Conservation (phyloP, 306 rosid species). For the Pyrus pyrifolia region DNA sequence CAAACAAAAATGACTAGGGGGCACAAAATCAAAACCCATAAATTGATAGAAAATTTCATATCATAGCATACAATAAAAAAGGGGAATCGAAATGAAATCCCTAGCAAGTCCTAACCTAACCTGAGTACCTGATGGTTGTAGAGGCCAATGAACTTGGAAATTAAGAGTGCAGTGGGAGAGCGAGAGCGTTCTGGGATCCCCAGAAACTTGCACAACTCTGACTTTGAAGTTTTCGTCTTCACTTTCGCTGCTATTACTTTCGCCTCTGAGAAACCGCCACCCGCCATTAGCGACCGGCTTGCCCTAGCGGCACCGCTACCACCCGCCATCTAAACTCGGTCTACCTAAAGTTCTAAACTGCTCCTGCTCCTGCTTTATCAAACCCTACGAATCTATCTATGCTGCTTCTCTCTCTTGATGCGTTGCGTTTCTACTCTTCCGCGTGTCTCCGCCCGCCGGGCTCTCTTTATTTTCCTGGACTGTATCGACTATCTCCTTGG, state of each 20-base stretch:
- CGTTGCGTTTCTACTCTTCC: no score
- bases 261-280: neutral
- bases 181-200: slow-evolving; percentile 43
- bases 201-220: slow-evolving; percentile 45
- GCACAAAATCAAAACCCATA: no score
- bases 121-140: slow-evolving; percentile 32
- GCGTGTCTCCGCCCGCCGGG: no score
- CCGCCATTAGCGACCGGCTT: neutral
- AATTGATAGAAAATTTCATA: no score
- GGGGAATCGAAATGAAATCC: neutral
- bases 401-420: no score
- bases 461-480: no score
- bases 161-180: slow-evolving; percentile 25
- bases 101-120: neutral
- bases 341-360: no score
- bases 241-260: slow-evolving; percentile 8
- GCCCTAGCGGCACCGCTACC: neutral
- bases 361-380: no score
- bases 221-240: slow-evolving; percentile 7
- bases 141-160: slow-evolving; percentile 58
- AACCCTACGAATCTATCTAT: no score
- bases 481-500: no score
- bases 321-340: neutral
- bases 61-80: neutral
- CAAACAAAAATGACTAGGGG: no score